Percentiles rank a stretch among this genome's conserved stretches.
Conservation (phyloP, 768 basidiomycete species). For the Mycena olivaceomarginata region DNA sequence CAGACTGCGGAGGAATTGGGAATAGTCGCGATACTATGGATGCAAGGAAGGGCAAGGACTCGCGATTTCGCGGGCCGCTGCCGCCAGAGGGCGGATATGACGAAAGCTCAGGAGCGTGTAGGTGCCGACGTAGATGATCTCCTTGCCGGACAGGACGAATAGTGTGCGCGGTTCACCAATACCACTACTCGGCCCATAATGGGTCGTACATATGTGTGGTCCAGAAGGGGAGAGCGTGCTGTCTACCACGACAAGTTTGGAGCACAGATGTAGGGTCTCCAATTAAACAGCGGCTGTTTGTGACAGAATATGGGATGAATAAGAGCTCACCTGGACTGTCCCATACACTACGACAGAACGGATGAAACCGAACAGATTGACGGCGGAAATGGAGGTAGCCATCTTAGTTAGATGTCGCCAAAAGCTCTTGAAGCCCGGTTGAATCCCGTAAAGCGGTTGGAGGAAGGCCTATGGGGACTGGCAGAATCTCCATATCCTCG, state of each 20-base stretch:
- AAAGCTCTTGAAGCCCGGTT: too few species aligned
- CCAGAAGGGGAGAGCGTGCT: constrained; percentile 4
- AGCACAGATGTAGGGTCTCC: not conserved
- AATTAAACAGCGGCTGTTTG: not conserved
- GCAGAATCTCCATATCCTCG: not conserved
- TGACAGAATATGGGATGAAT: not conserved
- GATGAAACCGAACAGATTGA: not conserved
- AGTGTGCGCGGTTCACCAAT: too few species aligned
- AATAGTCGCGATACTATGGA: not conserved
- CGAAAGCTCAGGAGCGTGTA: not conserved
- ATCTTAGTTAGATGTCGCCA: not conserved
- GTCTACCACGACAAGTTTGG: not conserved
- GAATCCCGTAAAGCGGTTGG: not conserved
- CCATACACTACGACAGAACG: too few species aligned
- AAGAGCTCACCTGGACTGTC: not conserved
- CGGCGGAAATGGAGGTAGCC: not conserved
- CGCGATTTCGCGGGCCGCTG: not conserved
- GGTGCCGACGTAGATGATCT: not conserved
- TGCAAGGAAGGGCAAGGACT: not conserved
- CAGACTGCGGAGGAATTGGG: too few species aligned
- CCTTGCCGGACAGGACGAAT: not conserved
- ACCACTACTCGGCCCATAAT: constrained; percentile 8
- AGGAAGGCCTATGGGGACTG: not conserved
- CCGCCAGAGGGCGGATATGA: not conserved
- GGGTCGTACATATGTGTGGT: constrained; percentile 14